Evolutionary conservation across 106 monocot species (phyloP).

Genomic region (Apostasia ramifera): DNA sequence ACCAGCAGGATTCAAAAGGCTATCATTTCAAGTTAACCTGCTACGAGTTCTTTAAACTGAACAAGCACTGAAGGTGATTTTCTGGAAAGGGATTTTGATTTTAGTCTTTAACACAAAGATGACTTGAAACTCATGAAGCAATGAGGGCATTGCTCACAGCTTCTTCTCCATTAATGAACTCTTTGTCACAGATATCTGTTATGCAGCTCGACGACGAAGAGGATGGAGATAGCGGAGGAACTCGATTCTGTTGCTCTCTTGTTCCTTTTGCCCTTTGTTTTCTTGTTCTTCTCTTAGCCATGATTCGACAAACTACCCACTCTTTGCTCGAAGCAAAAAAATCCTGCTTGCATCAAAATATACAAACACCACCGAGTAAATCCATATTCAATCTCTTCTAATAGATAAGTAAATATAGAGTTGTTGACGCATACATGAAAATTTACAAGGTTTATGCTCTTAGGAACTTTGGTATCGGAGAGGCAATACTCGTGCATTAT

Average conservation of each 20-base stretch:
- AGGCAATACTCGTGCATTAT: constrained; percentile 5
- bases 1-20: too few relatives aligned
- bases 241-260: not conserved
- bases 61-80: too few relatives aligned
- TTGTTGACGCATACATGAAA: not conserved
- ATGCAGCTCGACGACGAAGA: not conserved
- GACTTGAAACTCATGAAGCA: too few relatives aligned
- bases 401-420: not conserved
- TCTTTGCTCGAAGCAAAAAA: constrained; percentile 5
- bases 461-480: not conserved
- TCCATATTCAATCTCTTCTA: too few relatives aligned
- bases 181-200: not conserved
- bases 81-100: too few relatives aligned
- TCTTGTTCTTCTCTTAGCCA: not conserved
- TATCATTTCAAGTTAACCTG: too few relatives aligned
- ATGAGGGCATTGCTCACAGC: not conserved
- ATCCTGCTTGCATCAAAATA: constrained; percentile 1
- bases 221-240: not conserved
- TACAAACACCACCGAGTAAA: not conserved
- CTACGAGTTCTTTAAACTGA: too few relatives aligned
- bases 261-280: not conserved
- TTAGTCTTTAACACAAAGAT: too few relatives aligned
- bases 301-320: constrained; percentile 6
- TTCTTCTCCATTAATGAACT: constrained; percentile 1
- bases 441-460: not conserved